A percentile compares a stretch with the other conserved stretches of the same genome.
Conservation (phyloP, 805 yeast genomes). For the Barnettozyma siamensis region DNA sequence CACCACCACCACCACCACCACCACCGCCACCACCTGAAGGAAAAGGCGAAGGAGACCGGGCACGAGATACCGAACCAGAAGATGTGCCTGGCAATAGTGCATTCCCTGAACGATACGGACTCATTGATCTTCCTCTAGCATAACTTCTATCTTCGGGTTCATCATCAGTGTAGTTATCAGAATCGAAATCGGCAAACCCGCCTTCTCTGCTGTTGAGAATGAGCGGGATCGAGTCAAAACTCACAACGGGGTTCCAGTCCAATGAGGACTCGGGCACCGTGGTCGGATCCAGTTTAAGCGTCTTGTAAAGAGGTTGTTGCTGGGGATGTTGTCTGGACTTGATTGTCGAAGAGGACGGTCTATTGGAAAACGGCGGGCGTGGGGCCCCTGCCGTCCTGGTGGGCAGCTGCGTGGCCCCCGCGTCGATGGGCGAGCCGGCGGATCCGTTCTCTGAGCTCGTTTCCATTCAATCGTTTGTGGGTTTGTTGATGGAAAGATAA, state of each 20-base stretch:
- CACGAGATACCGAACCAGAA: conserved; percentile 1
- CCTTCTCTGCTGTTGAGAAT: conserved; percentile 4
- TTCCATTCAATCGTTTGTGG: no score
- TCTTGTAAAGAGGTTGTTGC: background rate
- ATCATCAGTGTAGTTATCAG: background rate
- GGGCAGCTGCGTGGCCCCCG: no score
- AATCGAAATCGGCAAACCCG: background rate
- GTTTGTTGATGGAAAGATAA: no score
- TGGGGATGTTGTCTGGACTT: background rate
- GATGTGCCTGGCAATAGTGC: background rate
- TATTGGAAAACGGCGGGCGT: no score
- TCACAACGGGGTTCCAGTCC: conserved; percentile 5
- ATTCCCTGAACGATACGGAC: conserved; percentile 1
- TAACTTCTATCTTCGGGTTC: background rate
- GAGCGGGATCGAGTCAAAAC: conserved; percentile 8
- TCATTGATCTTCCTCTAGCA: conserved; percentile 2
- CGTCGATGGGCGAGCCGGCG: no score
- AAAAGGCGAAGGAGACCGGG: conserved; percentile 14
- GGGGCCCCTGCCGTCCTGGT: no score
- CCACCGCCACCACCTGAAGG: background rate
- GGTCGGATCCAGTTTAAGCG: background rate
- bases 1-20: background rate
- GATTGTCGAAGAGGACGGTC: background rate
- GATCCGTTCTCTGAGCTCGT: no score
- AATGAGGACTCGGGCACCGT: background rate